Conservation (phyloP, 163 green algal genomes). For the Scenedesmus sp. region DNA sequence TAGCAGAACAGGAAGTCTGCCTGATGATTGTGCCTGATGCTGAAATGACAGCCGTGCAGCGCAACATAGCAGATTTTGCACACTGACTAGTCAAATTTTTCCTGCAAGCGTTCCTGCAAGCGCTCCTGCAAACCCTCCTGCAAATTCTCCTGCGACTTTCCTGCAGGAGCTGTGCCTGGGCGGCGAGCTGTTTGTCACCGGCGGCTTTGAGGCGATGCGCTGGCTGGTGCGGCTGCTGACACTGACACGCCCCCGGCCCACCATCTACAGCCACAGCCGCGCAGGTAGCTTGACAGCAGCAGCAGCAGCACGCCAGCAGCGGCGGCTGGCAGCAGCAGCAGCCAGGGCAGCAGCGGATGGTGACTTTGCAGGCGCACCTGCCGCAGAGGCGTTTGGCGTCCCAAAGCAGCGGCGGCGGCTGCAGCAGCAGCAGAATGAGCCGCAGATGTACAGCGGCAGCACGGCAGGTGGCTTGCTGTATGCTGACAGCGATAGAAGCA, state of each 20-base stretch:
- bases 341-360: not conserved
- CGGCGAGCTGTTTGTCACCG: constrained; percentile 46
- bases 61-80: not conserved
- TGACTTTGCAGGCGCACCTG: not conserved
- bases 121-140: not conserved
- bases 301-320: constrained; percentile 12
- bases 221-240: constrained; percentile 29
- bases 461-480: not conserved
- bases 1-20: no score
- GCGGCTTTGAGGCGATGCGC: constrained; percentile 19
- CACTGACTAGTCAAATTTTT: not conserved
- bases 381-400: not conserved
- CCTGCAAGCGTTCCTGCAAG: not conserved
- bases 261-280: not conserved
- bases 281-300: constrained; percentile 23
- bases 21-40: no score
- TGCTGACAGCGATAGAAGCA: not conserved
- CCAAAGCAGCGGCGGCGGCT: not conserved
- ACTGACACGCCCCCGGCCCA: constrained; percentile 14
- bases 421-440: not conserved
- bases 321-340: constrained; percentile 24
- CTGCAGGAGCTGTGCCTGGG: constrained; percentile 46
- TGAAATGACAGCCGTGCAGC: no score
- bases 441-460: not conserved
- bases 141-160: not conserved